Base-by-base conservation (phyloP, 352 stramenopile genomes). In the Pythium rishiriense region DNA sequence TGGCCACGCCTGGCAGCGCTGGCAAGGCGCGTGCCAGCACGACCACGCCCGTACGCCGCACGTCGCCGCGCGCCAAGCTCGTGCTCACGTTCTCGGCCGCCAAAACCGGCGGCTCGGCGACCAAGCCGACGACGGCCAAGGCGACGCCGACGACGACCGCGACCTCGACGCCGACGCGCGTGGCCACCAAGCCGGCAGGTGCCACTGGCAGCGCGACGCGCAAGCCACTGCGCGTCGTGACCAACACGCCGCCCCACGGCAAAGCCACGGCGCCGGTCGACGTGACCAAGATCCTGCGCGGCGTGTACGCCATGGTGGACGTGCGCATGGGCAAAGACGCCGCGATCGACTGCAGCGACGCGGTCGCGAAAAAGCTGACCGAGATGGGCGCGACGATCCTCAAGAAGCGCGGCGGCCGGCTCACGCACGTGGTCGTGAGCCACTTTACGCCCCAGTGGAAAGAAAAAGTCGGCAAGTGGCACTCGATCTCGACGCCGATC, bases 371-470 rank as follows among this genome's bases (percentile, higher is more conserved):
- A 37, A 94, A 94, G 52, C 68, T 94, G 42, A 55, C 69, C 3
- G 70, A 84, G 45, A 66, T 94, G 24, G 86, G 86, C 28, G 86
- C 86, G 10, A 74, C 71, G 47, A 88, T 89, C 21, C 72, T 87
- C 28, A 92, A 90, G 66, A 71, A 84, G 21, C 73, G 89, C 21
- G 82, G 75, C 28, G 73, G 72, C 24, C 81, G 84, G 22, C 67
- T 92, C 59, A 93, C 86, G 39, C 86, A 94, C 69, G 74, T 94
- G 50, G 83, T 94, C 46, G 48, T 91, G 61, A 91, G 81, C 58
- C 79, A 91, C 45, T 81, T 87, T 31, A 87, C 82, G 22, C 67
- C 66, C 0, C 37, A 57, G 54, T 93, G 82, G 82, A 90, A 90
- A 69, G 70, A 81, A 46, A 90, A 90, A 65, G 80, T 92, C 25